Conservation (phyloP, 208 protist species). For the Kentomonas sorsogonicus region DNA sequence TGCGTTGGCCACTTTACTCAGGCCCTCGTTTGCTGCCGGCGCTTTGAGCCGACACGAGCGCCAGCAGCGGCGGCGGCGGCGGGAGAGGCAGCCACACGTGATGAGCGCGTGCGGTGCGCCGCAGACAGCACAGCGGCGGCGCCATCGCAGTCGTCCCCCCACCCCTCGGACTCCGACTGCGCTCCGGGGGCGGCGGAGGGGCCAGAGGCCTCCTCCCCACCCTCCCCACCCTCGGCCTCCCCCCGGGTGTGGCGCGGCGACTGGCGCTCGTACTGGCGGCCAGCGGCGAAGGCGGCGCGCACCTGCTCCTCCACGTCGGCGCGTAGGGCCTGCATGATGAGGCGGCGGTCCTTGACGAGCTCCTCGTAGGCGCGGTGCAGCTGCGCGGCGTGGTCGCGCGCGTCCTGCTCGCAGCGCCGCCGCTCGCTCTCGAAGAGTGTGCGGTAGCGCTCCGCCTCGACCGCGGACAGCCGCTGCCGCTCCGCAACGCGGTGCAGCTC, state of each 20-base stretch:
- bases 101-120: no score
- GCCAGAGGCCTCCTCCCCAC: no score
- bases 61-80: no score
- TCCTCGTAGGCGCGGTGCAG: slow-evolving; percentile 70
- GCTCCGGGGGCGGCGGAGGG: no score
- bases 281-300: slow-evolving; percentile 64
- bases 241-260: slow-evolving; percentile 9
- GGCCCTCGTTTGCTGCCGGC: no score
- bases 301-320: slow-evolving; percentile 72
- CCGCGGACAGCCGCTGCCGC: slow-evolving; percentile 32
- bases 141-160: no score
- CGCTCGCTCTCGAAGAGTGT: slow-evolving; percentile 56
- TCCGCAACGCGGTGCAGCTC: slow-evolving; percentile 38
- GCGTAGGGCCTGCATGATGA: slow-evolving; percentile 52
- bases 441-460: slow-evolving; percentile 44
- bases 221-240: background rate
- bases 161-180: no score
- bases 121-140: no score
- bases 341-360: slow-evolving; percentile 60
- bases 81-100: no score
- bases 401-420: slow-evolving; percentile 51
- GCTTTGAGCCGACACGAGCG: no score
- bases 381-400: slow-evolving; percentile 52
- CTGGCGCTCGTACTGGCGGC: slow-evolving; percentile 44
- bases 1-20: no score